Conservation (phyloP, 2,329 filamentous ascomycete genomes). For the Trichoderma citrinoviride region DNA sequence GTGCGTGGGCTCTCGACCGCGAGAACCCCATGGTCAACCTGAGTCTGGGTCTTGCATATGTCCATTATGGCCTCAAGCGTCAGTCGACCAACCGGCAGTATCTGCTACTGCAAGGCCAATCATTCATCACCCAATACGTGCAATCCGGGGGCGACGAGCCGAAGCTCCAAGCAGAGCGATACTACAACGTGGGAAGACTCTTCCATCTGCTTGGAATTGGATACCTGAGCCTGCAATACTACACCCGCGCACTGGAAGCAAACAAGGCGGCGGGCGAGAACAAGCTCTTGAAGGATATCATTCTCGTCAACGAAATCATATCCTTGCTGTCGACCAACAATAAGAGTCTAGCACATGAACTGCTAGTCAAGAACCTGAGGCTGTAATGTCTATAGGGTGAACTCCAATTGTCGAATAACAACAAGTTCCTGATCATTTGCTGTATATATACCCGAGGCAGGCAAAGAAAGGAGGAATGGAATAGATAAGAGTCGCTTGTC, state of each 20-base stretch:
- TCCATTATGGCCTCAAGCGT: constrained; percentile 85
- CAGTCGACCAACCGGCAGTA: constrained; percentile 89
- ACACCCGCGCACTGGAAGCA: constrained; percentile 45
- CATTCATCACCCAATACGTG: constrained; percentile 61
- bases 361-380: constrained; percentile 32
- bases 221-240: constrained; percentile 66
- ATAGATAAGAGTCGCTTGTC: neutral
- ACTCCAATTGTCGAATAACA: no score
- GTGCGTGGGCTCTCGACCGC: constrained; percentile 71
- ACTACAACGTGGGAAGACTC: constrained; percentile 40
- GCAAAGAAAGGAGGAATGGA: neutral
- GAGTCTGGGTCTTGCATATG: constrained; percentile 77
- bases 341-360: constrained; percentile 28
- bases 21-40: constrained; percentile 76
- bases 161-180: constrained; percentile 33
- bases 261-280: constrained; percentile 10
- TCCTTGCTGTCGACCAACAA: constrained; percentile 34
- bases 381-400: constrained; percentile 22
- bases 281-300: constrained; percentile 32
- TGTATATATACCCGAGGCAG: neutral
- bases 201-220: constrained; percentile 39
- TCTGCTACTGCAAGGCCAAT: constrained; percentile 77
- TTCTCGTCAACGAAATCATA: constrained; percentile 36
- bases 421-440: neutral
- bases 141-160: constrained; percentile 22